Evolutionary conservation across 306 rosid genomes (phyloP), one percentile per base, ranked within the genome.

Genomic region (Bauhinia variegata): DNA sequence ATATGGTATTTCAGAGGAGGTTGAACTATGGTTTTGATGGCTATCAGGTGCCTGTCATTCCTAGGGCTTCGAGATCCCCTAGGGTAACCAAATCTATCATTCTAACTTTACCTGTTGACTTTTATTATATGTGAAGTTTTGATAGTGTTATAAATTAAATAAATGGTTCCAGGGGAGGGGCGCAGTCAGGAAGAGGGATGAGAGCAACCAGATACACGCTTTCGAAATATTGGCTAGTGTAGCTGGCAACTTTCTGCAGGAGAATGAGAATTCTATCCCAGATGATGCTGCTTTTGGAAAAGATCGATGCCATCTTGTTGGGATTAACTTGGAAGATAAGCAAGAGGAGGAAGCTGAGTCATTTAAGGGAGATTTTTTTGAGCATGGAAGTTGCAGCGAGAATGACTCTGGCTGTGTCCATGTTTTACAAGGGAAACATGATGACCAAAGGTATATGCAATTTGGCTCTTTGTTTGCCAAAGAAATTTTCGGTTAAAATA

Each of bases 181-280:
- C 41, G 73, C 82, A 6, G 44, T 79, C 66, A 73, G 60, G 79
- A 86, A 84, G 80, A 88, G 70, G 67, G 55, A 58, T 17, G 87
- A 75, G 30, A 76, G 42, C 66, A 68, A 18, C 54, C 85, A 76
- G 63, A 82, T 78, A 63, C 88, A 37, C 5, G 89, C 96, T 5
- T 86, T 86, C 63, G 92, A 86, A 70, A 86, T 82, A 74, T 79
- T 88, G 78, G 92, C 92, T 62, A 82, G 83, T 67, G 88, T 88
- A 70, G 92, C 91, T 0, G 89, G 88, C 9, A 80, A 82, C 34
- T 67, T 86, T 31, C 74, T 88, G 74, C 84, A 79, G 60, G 80
- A 80, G 65, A 71, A 75, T 53, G 82, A 82, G 31, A 71, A 63
- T 32, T 74, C 73, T 9, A 6, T 60, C 34, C 71, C 53, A 4